Base-by-base conservation (phyloP, 306 rosid species). In the Glycyrrhiza uralensis region DNA sequence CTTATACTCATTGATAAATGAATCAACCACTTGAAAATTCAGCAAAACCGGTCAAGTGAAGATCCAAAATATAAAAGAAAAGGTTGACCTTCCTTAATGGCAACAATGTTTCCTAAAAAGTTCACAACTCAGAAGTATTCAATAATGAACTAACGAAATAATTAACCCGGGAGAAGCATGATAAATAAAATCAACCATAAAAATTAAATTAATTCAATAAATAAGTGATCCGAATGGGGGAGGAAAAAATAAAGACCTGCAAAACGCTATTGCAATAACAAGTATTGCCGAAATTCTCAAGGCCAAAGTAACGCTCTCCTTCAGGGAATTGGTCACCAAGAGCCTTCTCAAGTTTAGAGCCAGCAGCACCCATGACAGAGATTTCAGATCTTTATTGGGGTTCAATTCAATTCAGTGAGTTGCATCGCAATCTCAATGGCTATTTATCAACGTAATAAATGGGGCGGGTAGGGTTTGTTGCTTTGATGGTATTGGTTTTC, bases 251-350 rank as follows among this genome's bases (percentile, higher is more conserved):
- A 13, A 19, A 23, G 42, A 92, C 97, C 97, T 93, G 98, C 88
- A 93, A 87, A 63, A 93, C 98, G 86, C 97, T 93, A 77, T 93
- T 93, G 76, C 97, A 93, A 78, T 93, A 93, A 84, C 98, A 93
- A 72, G 98, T 93, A 64, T 93, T 93, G 74, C 98, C 98, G 46
- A 93, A 93, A 86, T 93, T 93, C 82, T 93, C 98, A 1, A 93
- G 91, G 56, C 98, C 98, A 38, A 91, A 93, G 75, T 94, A 94
- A 38, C 93, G 97, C 66, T 94, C 98, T 82, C 98, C 98, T 83
- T 94, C 98, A 3, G 98, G 98, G 51, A 94, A 94, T 82, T 94
- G 97, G 64, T 94, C 98, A 1, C 98, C 98, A 18, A 94, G 97
- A 82, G 96, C 97, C 76, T 87, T 94, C 87, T 94, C 98, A 30